A percentile compares a stretch with the other conserved stretches of the same genome.
Evolutionary conservation across 108 stramenopile species (phyloP).

Genomic region (Cylindrotheca fusiformis): DNA sequence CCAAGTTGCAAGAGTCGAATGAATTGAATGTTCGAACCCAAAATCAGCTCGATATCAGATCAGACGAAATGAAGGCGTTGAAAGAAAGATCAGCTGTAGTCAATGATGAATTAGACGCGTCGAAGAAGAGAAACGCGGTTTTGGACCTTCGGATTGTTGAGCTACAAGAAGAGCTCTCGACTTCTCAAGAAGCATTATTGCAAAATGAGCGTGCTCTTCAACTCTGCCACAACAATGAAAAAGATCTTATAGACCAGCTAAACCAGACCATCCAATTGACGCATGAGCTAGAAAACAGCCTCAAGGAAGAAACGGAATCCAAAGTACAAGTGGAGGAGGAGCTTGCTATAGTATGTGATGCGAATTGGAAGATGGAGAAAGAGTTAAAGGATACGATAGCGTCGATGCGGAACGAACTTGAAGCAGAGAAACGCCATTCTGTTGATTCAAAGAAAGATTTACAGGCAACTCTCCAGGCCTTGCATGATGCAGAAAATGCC

Average conservation of each 20-base stretch:
- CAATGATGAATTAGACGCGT: constrained; percentile 4
- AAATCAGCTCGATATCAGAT: background rate
- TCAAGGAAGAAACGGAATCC: constrained; percentile 9
- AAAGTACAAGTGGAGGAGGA: constrained; percentile 2
- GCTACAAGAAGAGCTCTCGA: constrained; percentile 13
- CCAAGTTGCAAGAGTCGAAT: too few relatives aligned
- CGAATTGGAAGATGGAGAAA: constrained; percentile 4
- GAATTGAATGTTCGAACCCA: background rate
- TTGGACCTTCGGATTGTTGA: constrained; percentile 12
- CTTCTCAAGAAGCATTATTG: constrained; percentile 5
- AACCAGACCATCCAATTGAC: constrained; percentile 10
- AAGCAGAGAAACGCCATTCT: constrained; percentile 15
- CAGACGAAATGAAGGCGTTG: background rate
- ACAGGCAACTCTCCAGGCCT: constrained; percentile 2
- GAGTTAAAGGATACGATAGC: constrained; percentile 12
- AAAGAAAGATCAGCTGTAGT: too few relatives aligned
- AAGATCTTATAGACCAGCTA: constrained; percentile 4
- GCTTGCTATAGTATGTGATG: background rate
- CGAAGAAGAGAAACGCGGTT: background rate
- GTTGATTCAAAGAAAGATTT: constrained; percentile 28
- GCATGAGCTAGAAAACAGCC: constrained; percentile 10
- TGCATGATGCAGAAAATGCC: constrained; percentile 15
- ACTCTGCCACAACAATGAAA: background rate
- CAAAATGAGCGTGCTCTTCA: constrained; percentile 10
- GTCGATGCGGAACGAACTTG: constrained; percentile 1